Evolutionary conservation across 1,139 yeast genomes (phyloP), one percentile per base, ranked within the genome.

Genomic region (Spathaspora sp.): DNA sequence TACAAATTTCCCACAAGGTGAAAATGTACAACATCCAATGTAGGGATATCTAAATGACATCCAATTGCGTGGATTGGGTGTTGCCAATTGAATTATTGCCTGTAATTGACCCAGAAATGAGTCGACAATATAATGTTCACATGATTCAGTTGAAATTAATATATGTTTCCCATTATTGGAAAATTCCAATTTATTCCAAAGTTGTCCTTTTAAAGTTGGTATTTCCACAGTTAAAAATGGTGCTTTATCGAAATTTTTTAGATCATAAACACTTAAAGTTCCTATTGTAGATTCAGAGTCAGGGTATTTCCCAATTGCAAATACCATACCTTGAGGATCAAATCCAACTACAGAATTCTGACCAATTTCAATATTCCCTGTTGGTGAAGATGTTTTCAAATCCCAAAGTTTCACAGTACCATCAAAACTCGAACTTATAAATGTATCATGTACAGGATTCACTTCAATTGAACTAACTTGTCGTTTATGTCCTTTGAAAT

Each of bases 331-430:
- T 38, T 87, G 81, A 1, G 97, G 93, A 61, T 91, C 98, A 59
- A 82, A 84, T 0, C 90, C 86, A 15, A 83, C 66, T 27, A 82
- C 68, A 2, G 79, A 68, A 9, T 89, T 84, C 9, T 75, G 74
- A 3, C 82, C 80, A 24, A 79, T 71, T 29, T 81, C 80, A 24
- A 89, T 58, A 41, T 80, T 76, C 0, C 95, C 95, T 46, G 78
- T 80, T 7, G 84, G 77, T 46, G 77, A 72, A 2, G 84, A 65
- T 0, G 85, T 70, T 53, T 91, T 71, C 38, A 87, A 62, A 61
- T 93, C 98, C 99, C 99, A 93, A 7, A 88, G 54, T 53, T 95
- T 80, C 3, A 90, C 89, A 0, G 96, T 82, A 46, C 85, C 78
- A 62, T 95, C 99, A 49, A 76, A 63, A 1, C 95, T 78, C 0